phyloP scores from a whole-genome alignment of 116 monocot genomes.

The Phalaenopsis hybrid region DNA sequence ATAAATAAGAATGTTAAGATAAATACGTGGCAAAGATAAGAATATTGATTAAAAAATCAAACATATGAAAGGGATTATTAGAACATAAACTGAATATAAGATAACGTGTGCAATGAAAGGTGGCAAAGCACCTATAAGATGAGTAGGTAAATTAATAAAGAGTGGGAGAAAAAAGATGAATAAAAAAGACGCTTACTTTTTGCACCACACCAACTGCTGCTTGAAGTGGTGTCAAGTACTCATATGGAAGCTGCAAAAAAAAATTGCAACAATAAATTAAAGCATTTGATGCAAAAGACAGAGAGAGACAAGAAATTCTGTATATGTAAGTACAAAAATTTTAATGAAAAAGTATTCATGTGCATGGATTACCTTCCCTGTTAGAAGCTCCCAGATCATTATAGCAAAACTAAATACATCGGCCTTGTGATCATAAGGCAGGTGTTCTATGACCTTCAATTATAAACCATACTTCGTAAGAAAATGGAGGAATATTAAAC shows the following conservation, averaged over 20 bases:
- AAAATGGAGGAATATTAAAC: not conserved
- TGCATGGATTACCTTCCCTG: conserved; percentile 34
- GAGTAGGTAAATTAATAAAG: no score
- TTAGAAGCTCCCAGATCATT: conserved; percentile 45
- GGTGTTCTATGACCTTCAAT: conserved; percentile 45
- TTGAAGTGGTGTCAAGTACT: conserved; percentile 75
- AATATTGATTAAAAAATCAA: no score
- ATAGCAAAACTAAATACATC: conserved; percentile 52
- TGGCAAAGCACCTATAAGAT: no score
- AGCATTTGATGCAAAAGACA: not conserved
- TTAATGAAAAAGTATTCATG: not conserved
- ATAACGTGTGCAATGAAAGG: no score
- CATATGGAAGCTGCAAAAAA: conserved; percentile 69
- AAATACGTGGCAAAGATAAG: no score
- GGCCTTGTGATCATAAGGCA: conserved; percentile 53
- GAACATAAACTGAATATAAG: no score
- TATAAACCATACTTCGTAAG: not conserved
- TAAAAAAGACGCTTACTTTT: conserved; percentile 30
- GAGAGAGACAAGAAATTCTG: not conserved
- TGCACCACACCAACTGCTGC: conserved; percentile 87
- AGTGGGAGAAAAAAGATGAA: not conserved
- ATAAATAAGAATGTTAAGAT: no score
- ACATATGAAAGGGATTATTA: no score
- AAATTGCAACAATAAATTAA: conserved; percentile 3
- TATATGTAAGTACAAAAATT: not conserved